Conservation (phyloP, 1,139 yeast species). For the Saccharomycopsis hybrid region DNA sequence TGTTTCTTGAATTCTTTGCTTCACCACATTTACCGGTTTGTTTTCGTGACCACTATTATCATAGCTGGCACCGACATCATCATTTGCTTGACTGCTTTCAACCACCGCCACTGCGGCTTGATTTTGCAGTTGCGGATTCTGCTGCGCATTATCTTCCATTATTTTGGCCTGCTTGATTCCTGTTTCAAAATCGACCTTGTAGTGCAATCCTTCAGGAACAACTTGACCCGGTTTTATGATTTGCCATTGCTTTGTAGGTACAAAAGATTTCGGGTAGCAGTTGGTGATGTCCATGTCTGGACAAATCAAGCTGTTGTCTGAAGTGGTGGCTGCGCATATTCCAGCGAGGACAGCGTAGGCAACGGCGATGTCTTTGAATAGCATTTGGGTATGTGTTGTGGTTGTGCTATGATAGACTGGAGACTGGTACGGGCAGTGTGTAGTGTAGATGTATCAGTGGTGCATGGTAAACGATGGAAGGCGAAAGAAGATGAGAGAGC, state of each 20-base stretch:
- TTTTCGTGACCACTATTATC: constrained; percentile 22
- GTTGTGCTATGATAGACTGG: no score
- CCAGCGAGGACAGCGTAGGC: not conserved
- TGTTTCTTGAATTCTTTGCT: constrained; percentile 1
- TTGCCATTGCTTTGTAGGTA: constrained; percentile 65
- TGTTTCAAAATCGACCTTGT: constrained; percentile 63
- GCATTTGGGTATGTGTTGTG: no score
- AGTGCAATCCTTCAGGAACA: constrained; percentile 74
- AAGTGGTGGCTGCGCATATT: not conserved
- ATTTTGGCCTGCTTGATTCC: constrained; percentile 63
- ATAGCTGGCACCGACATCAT: not conserved
- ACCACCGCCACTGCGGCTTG: constrained; percentile 22
- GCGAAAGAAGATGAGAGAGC: no score
- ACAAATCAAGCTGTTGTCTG: constrained; percentile 32
- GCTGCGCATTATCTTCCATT: constrained; percentile 28
- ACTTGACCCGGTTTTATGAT: constrained; percentile 58
- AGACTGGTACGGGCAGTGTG: no score
- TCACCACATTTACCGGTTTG: constrained; percentile 9
- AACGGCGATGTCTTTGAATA: no score
- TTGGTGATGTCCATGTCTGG: constrained; percentile 39
- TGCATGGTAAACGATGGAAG: no score
- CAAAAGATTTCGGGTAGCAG: constrained; percentile 61
- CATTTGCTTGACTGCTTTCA: constrained; percentile 1
- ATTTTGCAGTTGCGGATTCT: constrained; percentile 4
- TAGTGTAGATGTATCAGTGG: no score